Evolutionary conservation across 164 flowering plant genomes (phyloP).

Genomic region (Tetracentron sinense): DNA sequence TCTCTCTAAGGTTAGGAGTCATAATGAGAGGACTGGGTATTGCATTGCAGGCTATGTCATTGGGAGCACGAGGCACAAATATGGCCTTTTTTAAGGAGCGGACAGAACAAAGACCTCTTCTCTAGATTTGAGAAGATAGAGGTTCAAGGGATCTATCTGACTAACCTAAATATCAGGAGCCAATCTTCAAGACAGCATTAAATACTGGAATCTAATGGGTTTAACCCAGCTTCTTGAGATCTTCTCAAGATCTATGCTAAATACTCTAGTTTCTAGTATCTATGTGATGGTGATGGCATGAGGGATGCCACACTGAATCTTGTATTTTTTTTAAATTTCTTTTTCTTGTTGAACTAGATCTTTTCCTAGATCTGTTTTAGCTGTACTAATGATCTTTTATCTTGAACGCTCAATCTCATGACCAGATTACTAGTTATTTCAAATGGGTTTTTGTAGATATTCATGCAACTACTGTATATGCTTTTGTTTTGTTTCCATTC

Average conservation of each 20-base stretch:
- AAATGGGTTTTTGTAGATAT: slow-evolving; percentile 21
- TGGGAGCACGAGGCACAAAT: slow-evolving; percentile 37
- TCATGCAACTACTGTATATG: slow-evolving; percentile 25
- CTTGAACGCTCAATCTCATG: slow-evolving; percentile 18
- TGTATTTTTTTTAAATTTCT: slow-evolving; percentile 9
- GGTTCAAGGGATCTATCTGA: slow-evolving; percentile 31
- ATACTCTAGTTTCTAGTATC: slow-evolving; percentile 33
- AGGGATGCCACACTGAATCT: slow-evolving; percentile 11
- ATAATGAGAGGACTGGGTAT: slow-evolving; percentile 5
- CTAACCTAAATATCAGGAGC: slow-evolving; percentile 22
- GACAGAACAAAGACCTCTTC: slow-evolving; percentile 13
- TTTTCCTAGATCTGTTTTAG: slow-evolving; percentile 42
- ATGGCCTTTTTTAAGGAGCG: slow-evolving; percentile 33
- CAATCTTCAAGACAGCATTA: slow-evolving; percentile 28
- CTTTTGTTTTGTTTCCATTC: background rate
- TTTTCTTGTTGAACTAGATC: slow-evolving; percentile 24
- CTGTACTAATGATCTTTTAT: slow-evolving; percentile 19
- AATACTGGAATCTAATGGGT: slow-evolving; percentile 26
- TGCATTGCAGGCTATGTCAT: slow-evolving; percentile 10
- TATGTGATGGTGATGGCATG: slow-evolving; percentile 18
- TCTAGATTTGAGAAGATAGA: slow-evolving; percentile 44
- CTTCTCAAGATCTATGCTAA: slow-evolving; percentile 47
- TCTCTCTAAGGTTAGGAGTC: slow-evolving; percentile 7
- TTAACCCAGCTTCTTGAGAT: slow-evolving; percentile 31
- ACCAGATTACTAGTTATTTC: slow-evolving; percentile 20